These are phyloP conservation scores for Amanita pallidorosea DNA, from an alignment of 768 basidiomycete genomes.

Conservation along the genomic window DNA sequence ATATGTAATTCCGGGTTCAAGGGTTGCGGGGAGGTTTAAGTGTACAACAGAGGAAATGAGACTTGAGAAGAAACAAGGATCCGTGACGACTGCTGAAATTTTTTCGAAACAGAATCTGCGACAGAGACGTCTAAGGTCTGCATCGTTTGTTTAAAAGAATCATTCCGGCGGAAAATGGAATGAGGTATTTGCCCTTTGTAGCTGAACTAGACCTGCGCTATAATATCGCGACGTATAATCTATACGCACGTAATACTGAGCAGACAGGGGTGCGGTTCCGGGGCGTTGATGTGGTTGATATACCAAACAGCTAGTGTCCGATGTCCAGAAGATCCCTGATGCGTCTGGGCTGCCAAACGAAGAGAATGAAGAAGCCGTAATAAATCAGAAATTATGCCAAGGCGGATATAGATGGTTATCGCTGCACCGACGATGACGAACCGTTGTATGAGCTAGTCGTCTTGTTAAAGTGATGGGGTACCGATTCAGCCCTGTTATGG, in stretches of 20 bases:
- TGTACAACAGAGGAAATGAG: constrained; percentile 6
- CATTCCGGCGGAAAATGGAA: background rate
- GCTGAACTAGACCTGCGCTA: background rate
- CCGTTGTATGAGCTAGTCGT: constrained; percentile 1
- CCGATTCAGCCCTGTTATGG: background rate
- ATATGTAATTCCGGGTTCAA: background rate
- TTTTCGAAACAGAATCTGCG: background rate
- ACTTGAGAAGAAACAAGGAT: constrained; percentile 5
- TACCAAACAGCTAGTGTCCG: constrained; percentile 2
- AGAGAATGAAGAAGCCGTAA: background rate
- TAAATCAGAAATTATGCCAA: background rate
- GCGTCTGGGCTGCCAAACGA: background rate
- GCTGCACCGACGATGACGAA: constrained; percentile 1
- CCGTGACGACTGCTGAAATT: constrained; percentile 1
- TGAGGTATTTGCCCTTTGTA: constrained; percentile 2
- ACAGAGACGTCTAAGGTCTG: constrained; percentile 4
- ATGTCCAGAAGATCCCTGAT: constrained; percentile 1
- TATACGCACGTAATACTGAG: background rate
- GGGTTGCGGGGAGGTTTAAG: constrained; percentile 4
- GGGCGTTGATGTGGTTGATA: background rate
- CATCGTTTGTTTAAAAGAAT: background rate
- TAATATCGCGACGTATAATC: constrained; percentile 2
- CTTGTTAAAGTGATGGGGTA: constrained; percentile 1
- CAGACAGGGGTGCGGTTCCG: background rate
- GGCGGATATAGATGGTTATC: background rate